These are phyloP conservation scores for Piper longum DNA, from an alignment of 164 flowering plant species.

Conservation along the genomic window DNA sequence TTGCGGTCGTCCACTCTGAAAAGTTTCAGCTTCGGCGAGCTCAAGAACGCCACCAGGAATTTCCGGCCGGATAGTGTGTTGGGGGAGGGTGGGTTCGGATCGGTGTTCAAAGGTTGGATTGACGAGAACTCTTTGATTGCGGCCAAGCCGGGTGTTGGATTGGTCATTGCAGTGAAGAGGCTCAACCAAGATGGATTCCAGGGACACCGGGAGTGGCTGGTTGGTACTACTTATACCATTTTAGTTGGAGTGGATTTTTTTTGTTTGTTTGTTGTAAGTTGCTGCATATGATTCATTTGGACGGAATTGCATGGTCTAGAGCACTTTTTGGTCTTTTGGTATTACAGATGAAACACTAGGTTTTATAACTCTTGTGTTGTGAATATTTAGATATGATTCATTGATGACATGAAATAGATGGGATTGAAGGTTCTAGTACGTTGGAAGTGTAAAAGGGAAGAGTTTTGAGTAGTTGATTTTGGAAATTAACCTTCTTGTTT, in stretches of 20 bases:
- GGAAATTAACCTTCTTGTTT: no score
- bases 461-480: no score
- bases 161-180: slow-evolving; percentile 65
- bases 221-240: slow-evolving; percentile 17
- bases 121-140: slow-evolving; percentile 49
- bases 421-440: no score
- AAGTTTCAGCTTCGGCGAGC: slow-evolving; percentile 46
- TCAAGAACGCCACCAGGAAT: slow-evolving; percentile 61
- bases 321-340: no score
- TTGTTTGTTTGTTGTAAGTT: neutral
- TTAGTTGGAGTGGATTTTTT: neutral
- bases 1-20: slow-evolving; percentile 47
- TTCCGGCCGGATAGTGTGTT: slow-evolving; percentile 80
- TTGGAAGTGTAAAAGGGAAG: no score
- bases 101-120: slow-evolving; percentile 82
- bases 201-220: slow-evolving; percentile 87
- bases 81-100: slow-evolving; percentile 91
- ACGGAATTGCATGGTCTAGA: neutral
- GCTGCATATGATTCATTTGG: neutral
- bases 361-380: no score
- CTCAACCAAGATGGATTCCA: slow-evolving; percentile 65
- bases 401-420: no score
- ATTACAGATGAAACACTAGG: no score
- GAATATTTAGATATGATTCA: no score
- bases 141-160: slow-evolving; percentile 61